Conservation (phyloP, 2,329 filamentous ascomycete species). For the Stagonosporopsis rhizophila region DNA sequence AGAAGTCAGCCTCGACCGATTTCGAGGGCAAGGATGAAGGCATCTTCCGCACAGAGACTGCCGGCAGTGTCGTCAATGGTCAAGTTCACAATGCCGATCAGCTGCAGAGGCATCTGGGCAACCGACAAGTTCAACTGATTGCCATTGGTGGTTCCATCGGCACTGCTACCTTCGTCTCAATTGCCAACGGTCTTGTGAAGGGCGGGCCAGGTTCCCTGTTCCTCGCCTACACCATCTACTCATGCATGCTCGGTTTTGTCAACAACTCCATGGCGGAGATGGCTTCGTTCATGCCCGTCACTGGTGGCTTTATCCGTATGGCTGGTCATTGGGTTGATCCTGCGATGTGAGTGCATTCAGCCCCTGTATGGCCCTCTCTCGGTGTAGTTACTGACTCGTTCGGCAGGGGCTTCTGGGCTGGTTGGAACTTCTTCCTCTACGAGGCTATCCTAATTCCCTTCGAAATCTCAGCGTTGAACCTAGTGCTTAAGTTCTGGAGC, state of each 20-base stretch:
- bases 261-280: constrained; percentile 71
- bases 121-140: constrained; percentile 44
- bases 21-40: constrained; percentile 10
- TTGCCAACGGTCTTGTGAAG: constrained; percentile 59
- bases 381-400: not conserved
- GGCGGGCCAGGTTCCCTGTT: constrained; percentile 61
- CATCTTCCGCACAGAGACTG: constrained; percentile 19
- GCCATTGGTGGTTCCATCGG: constrained; percentile 44
- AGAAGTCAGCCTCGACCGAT: constrained; percentile 19
- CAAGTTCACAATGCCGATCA: constrained; percentile 32
- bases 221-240: constrained; percentile 64
- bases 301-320: constrained; percentile 67
- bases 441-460: constrained; percentile 57
- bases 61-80: constrained; percentile 6
- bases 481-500: constrained; percentile 49
- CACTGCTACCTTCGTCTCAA: constrained; percentile 62
- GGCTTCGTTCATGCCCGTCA: constrained; percentile 66
- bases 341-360: constrained; percentile 55
- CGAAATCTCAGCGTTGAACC: constrained; percentile 53
- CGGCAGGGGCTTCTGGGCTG: constrained; percentile 58
- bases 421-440: constrained; percentile 57
- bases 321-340: constrained; percentile 67
- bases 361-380: not conserved
- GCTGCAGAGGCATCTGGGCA: constrained; percentile 54
- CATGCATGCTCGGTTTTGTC: constrained; percentile 61